Conservation (phyloP, 306 rosid species). For the Oxytropis ochrocephala region DNA sequence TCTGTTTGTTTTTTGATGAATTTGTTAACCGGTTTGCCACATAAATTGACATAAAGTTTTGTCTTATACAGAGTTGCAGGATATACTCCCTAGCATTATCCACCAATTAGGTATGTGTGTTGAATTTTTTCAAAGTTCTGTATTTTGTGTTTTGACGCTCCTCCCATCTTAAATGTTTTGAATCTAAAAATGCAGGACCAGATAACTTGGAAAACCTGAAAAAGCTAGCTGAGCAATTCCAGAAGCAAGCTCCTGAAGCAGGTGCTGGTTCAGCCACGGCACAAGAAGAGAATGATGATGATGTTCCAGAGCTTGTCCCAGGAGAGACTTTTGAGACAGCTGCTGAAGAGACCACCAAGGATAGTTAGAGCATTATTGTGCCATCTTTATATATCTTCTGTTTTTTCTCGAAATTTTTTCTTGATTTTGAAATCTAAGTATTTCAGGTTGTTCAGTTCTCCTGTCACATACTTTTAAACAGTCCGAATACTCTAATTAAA, state of each 20-base stretch:
- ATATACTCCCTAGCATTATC: slow-evolving; percentile 87
- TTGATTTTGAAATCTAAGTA: slow-evolving; percentile 18
- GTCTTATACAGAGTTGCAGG: slow-evolving; percentile 80
- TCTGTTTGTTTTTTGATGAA: background rate
- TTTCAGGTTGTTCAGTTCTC: slow-evolving; percentile 31
- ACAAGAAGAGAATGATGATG: slow-evolving; percentile 68
- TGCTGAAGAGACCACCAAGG: slow-evolving; percentile 59
- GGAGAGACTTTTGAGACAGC: slow-evolving; percentile 87
- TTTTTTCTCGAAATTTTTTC: slow-evolving; percentile 1
- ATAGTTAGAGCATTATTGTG: slow-evolving; percentile 46
- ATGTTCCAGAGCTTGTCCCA: slow-evolving; percentile 83
- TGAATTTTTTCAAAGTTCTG: background rate
- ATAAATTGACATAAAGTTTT: background rate
- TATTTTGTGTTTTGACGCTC: background rate
- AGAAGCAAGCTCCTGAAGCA: slow-evolving; percentile 74
- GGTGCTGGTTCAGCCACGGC: slow-evolving; percentile 37
- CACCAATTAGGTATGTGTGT: slow-evolving; percentile 73
- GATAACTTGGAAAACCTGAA: slow-evolving; percentile 91
- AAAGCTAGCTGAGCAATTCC: slow-evolving; percentile 83
- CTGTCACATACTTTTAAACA: slow-evolving; percentile 27
- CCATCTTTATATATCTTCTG: slow-evolving; percentile 29
- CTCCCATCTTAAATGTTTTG: background rate
- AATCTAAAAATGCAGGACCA: slow-evolving; percentile 51
- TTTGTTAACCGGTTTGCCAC: background rate
- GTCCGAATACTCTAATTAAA: slow-evolving; percentile 23